Base-by-base conservation (phyloP, 139 green algal genomes). In the Haematococcus sp. region DNA sequence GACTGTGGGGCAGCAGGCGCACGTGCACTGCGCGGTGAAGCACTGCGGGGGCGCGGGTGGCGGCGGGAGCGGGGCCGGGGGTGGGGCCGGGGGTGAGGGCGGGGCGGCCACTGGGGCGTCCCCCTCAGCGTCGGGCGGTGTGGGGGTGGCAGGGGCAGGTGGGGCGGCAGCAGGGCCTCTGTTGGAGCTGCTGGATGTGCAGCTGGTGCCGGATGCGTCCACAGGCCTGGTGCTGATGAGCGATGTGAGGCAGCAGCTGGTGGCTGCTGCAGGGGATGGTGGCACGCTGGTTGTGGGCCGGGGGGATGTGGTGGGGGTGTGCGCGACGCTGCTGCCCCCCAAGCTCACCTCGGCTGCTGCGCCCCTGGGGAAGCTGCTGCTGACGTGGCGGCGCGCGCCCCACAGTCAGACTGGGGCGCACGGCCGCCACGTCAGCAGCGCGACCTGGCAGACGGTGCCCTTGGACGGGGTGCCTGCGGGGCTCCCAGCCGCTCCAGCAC, bases 271-370 rank as follows among this genome's bases (percentile, higher is more conserved):
- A 49, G 40, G 40, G 7, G 40, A 11, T 23, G 44, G 55, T 5
- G 9, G 33, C 19, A 25, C 74, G 5, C 46, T 67, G 51, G 5
- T 27, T 0, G 23, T 80, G 20, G 20, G 35, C 3, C 59, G 43
- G 1, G 74, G 76, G 7, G 79, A 81, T 60, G 61, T 80, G 4
- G 55, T 80, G 46, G 77, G 73, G 34, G 33, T 88, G 51, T 68
- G 83, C 69, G 66, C 83, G 59, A 79, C 81, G 27, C 55, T 88
- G 31, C 64, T 72, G 32, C 76, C 79, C 25, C 79, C 76, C 16
- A 51, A 64, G 31, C 54, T 73, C 28, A 51, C 58, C 19, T 44
- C 70, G n/a, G 19, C 75, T 43, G 9, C 22, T 22, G 32, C 55
- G 7, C 70, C 63, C 68, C 76, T 87, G 55, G 82, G 82, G 2